Base-by-base conservation (phyloP, 768 basidiomycete genomes). In the Lactarius deliciosus region DNA sequence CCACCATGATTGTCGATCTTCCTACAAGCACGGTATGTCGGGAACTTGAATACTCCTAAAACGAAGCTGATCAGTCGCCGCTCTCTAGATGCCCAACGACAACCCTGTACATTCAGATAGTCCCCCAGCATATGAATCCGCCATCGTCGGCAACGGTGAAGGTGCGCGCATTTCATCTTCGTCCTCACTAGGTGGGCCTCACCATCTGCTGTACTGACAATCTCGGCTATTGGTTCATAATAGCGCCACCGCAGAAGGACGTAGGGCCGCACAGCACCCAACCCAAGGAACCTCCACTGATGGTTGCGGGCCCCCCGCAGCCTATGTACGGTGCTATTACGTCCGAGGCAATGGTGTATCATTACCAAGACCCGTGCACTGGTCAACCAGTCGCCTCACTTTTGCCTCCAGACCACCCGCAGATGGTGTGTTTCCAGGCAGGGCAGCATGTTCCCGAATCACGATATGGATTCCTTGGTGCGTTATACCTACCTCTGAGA, bases 341-440 rank as follows among this genome's bases (percentile, higher is more conserved):
- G n/a, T 38, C 66, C 25, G 50, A 61, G 10, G 34, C 69, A 18
- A 70, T 57, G 0, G 72, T 76, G 6, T 73, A 76, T 60, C 66
- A 74, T 63, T 77, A 77, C 57, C 68, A 72, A 18, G 61, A 77
- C 59, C 77, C 77, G 15, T 30, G 50, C 16, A 77, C 77, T 3
- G 81, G 84, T 7, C 62, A 56, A 22, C 53, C 47, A 81, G 25
- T 68, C 34, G 79, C 84, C 2, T 88, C 92, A 0, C 75, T 87
- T 3, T 79, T 91, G 2, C 88, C 92, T 0, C 92, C 92, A 1
- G 80, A 84, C 65, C 88, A 94, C 73, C 92, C 91, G 0, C 86
- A 91, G 76, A 94, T 93, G 92, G 71, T 90, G 34, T 94, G 92
- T 72, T 76, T 94, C n/a, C 92, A 93, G 74, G 74, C 83, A 8